These are phyloP conservation scores for Phaeosphaeriaceae sp. DNA, from an alignment of 2,329 filamentous ascomycete genomes.

Conservation along the genomic window DNA sequence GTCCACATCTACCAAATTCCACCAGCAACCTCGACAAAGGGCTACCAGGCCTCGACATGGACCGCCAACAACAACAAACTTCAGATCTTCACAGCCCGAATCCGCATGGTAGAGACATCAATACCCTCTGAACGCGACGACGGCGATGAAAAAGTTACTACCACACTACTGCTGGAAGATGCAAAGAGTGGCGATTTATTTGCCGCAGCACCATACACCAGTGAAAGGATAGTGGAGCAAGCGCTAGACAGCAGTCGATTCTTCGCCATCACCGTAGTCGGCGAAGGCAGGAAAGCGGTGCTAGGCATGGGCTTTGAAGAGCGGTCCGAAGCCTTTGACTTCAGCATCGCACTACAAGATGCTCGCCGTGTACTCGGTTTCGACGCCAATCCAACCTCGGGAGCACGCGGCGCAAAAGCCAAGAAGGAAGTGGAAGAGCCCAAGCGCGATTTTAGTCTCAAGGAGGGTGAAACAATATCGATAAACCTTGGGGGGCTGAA, in stretches of 20 bases:
- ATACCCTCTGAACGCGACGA: conserved; percentile 50
- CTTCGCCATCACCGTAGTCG: conserved; percentile 82
- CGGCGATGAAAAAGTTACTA: conserved; percentile 65
- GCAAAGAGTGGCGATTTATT: conserved; percentile 75
- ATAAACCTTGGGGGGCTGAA: conserved; percentile 71
- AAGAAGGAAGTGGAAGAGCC: conserved; percentile 56
- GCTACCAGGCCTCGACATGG: conserved; percentile 80
- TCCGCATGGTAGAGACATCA: conserved; percentile 80
- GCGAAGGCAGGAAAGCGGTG: conserved; percentile 76
- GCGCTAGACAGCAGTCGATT: conserved; percentile 81
- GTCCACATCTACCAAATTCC: conserved; percentile 91
- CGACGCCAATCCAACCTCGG: conserved; percentile 49
- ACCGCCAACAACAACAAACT: conserved; percentile 69
- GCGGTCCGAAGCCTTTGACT: conserved; percentile 83
- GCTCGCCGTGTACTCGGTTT: conserved; percentile 72
- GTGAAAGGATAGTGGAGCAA: conserved; percentile 70
- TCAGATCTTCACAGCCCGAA: conserved; percentile 84
- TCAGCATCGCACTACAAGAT: conserved; percentile 80
- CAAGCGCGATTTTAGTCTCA: conserved; percentile 80
- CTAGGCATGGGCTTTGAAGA: conserved; percentile 89
- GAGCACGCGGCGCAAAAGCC: conserved; percentile 21
- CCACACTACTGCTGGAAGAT: conserved; percentile 82
- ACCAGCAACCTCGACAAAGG: conserved; percentile 76
- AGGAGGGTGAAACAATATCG: conserved; percentile 88
- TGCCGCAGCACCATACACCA: conserved; percentile 80